phyloP scores from a whole-genome alignment of 129 eudicot species.

The Saposhnikovia divaricata region DNA sequence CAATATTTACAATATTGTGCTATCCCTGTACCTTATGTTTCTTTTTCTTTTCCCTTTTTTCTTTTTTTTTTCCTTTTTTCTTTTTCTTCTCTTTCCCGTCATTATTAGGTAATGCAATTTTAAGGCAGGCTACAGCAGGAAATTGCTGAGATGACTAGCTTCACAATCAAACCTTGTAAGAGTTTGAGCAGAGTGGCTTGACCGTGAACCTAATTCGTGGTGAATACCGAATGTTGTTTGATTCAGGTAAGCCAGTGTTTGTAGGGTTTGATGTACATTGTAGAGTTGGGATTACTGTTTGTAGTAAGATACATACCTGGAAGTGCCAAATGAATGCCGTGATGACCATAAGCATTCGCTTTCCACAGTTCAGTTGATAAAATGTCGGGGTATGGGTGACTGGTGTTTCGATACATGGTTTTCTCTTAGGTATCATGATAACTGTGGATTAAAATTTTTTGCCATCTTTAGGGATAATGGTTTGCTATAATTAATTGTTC shows the following conservation, averaged over 20 bases:
- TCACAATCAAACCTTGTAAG: neutral
- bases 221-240: neutral
- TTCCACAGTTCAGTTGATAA: neutral
- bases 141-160: slow-evolving; percentile 9
- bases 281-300: neutral
- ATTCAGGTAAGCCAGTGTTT: neutral
- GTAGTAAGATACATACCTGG: neutral
- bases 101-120: slow-evolving; percentile 3
- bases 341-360: neutral
- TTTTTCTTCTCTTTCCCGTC: neutral
- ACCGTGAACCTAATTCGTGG: neutral
- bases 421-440: neutral
- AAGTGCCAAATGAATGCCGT: neutral
- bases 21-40: neutral
- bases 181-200: neutral
- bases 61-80: neutral
- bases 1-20: slow-evolving; percentile 1
- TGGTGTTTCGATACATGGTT: neutral
- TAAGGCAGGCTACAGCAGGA: slow-evolving; percentile 3
- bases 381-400: neutral
- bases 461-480: neutral
- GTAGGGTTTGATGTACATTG: neutral
- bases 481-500: neutral
- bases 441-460: neutral
- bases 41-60: neutral